These are phyloP conservation scores for Podaxis sp. DNA, from an alignment of 768 basidiomycete species.

Conservation along the genomic window DNA sequence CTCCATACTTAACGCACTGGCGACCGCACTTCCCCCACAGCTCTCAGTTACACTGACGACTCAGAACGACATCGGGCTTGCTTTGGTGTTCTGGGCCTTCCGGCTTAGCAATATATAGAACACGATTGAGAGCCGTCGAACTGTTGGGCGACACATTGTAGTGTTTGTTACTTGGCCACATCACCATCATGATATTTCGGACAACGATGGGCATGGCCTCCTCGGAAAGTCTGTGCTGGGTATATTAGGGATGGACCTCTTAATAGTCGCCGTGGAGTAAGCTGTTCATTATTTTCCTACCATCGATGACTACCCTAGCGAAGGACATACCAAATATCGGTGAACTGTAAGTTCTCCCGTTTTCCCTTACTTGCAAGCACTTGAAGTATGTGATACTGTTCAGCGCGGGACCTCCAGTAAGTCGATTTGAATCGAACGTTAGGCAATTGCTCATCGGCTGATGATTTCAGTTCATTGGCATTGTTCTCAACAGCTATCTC, in stretches of 20 bases:
- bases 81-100: too few species aligned
- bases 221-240: not conserved
- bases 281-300: not conserved
- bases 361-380: not conserved
- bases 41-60: too few species aligned
- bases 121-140: not conserved
- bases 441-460: not conserved
- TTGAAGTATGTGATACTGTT: not conserved
- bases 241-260: not conserved
- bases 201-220: not conserved
- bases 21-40: too few species aligned
- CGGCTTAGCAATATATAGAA: not conserved
- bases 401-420: slow-evolving; percentile 4
- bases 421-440: not conserved
- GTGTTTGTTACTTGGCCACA: not conserved
- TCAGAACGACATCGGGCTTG: too few species aligned
- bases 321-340: not conserved
- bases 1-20: too few species aligned
- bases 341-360: not conserved
- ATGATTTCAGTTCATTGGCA: not conserved
- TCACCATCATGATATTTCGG: not conserved
- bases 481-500: not conserved
- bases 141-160: not conserved
- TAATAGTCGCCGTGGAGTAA: not conserved
- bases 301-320: not conserved